Base-by-base conservation (phyloP, 2,329 filamentous ascomycete species). In the Fusarium subglutinans region DNA sequence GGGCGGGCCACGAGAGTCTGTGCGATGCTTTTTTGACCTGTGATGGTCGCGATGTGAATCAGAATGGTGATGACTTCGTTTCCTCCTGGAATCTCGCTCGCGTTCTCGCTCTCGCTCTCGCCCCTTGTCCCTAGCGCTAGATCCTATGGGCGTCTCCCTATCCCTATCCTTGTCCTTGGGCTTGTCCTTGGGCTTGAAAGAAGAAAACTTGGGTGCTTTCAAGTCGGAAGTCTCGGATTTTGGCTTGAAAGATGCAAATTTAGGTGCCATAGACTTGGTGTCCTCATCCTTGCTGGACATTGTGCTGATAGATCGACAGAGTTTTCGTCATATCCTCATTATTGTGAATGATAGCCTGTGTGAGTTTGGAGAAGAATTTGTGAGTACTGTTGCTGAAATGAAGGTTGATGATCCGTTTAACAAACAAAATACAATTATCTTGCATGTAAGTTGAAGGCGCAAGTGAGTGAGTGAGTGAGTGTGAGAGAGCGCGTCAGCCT, bases 161-260 rank as follows among this genome's bases (percentile, higher is more conserved):
- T 69, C 88, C 57, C 58, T 55, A 1, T 78, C 73, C 28, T 78
- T 80, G 41, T 77, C 71, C 22, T 59, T 55, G 1, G 77, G 72
- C 28, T 78, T 80, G 41, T 77, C 71, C 22, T 78, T 81, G 37
- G 89, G 57, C 74, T 88, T 91, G 84, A 95, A 96, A 72, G 93
- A 95, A 26, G 90, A 86, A 79, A 96, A 95, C 76, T 91, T 94
- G 11, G 93, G 93, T 10, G 77, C 75, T 22, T 75, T 79, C 37
- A 79, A 45, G 17, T 75, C 70, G 14, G 62, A 58, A 13, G 53
- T 18, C 37, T 70, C 66, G 28, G 73, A 12, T 33, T 73, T 75
- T 15, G 89, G 26, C 75, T 88, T 91, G 83, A 95, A 95, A 75
- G 92, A 94, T 51, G 88, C 84, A 79, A 95, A 95, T 76, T 91